phyloP scores from a whole-genome alignment of 2,329 filamentous ascomycete genomes.

The Fusarium acutatum region DNA sequence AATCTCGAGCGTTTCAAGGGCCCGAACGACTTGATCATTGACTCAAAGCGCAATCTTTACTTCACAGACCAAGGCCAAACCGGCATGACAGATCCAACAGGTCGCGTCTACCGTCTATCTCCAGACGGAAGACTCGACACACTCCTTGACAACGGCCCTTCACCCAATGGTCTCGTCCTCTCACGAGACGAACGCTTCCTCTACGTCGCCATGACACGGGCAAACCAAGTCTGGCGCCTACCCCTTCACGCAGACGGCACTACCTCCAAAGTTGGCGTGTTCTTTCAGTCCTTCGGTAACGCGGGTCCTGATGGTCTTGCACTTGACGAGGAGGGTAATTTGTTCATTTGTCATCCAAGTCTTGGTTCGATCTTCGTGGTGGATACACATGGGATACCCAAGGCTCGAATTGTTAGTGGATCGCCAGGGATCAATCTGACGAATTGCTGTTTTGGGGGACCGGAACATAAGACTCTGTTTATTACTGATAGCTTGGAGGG shows the following conservation, averaged over 20 bases:
- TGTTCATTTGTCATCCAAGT: constrained; percentile 49
- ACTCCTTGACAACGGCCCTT: constrained; percentile 49
- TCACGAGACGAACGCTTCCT: constrained; percentile 51
- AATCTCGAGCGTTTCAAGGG: constrained; percentile 56
- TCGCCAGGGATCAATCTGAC: constrained; percentile 48
- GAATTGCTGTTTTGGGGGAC: constrained; percentile 53
- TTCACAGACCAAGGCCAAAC: constrained; percentile 57
- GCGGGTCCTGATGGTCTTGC: constrained; percentile 51
- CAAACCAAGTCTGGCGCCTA: constrained; percentile 53
- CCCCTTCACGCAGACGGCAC: constrained; percentile 51
- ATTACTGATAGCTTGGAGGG: constrained; percentile 53
- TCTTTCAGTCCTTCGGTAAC: constrained; percentile 53
- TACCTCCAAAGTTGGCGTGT: constrained; percentile 49
- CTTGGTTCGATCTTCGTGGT: constrained; percentile 50
- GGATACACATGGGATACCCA: constrained; percentile 48
- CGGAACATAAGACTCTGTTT: constrained; percentile 48
- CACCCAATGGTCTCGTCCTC: constrained; percentile 51
- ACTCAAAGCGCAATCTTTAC: constrained; percentile 49
- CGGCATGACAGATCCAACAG: constrained; percentile 52
- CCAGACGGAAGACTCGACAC: constrained; percentile 49
- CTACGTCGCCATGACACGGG: constrained; percentile 51
- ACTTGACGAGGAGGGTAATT: constrained; percentile 50
- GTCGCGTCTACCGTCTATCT: constrained; percentile 49
- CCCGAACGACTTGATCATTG: constrained; percentile 52
- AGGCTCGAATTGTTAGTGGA: constrained; percentile 47